phyloP scores from a whole-genome alignment of 108 stramenopile species.

The Aureococcus anophagefferens region DNA sequence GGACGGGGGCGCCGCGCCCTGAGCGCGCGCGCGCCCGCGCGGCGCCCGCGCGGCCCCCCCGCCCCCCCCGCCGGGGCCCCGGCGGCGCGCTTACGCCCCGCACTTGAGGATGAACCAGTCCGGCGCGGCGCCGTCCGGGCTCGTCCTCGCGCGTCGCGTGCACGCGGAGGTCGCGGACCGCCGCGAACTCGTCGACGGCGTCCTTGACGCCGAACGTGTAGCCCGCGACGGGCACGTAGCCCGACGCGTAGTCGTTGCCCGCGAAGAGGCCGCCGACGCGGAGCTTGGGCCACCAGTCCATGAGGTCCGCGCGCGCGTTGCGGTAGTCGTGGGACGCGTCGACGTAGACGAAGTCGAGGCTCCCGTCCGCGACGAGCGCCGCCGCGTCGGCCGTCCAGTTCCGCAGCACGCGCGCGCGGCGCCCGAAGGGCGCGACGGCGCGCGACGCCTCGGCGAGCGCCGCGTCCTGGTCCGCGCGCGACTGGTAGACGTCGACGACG shows the following conservation, averaged over 20 bases:
- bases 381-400: neutral
- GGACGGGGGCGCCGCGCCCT: no score
- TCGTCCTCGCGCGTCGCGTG: neutral
- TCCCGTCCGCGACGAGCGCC: neutral
- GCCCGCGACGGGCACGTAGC: conserved; percentile 3
- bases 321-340: conserved; percentile 7
- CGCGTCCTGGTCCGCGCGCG: neutral
- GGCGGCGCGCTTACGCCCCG: neutral
- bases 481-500: neutral
- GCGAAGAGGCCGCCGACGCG: conserved; percentile 2
- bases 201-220: conserved; percentile 11
- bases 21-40: no score
- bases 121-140: neutral
- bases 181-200: conserved; percentile 7
- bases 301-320: neutral
- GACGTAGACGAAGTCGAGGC: conserved; percentile 8
- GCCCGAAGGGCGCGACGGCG: neutral
- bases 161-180: neutral
- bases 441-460: neutral
- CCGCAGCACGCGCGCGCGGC: neutral
- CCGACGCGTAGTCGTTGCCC: conserved; percentile 13
- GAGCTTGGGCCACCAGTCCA: conserved; percentile 11
- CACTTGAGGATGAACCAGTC: conserved; percentile 8
- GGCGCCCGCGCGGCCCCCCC: no score
- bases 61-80: no score